Evolutionary conservation across 768 basidiomycete genomes (phyloP), one percentile per base, ranked within the genome.

Genomic region (Rhizopogon sp.): DNA sequence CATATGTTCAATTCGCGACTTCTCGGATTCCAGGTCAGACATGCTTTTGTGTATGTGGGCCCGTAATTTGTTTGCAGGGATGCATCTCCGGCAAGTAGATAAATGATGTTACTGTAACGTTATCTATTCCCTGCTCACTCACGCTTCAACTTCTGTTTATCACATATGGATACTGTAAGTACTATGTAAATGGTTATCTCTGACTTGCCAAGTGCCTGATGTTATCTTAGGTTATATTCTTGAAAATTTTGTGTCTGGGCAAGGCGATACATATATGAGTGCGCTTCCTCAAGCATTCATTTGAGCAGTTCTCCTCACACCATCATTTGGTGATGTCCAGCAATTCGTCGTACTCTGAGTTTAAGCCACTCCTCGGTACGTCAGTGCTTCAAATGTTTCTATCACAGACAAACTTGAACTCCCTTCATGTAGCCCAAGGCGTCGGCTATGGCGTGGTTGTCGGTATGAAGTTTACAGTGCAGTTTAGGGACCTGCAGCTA

Each of bases 401-500:
- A 25, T n/a, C 6, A 13, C 5, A 33, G 39, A 44, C 6, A 6
- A 16, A 9, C 33, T 45, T 10, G 11, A 25, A 25, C 25, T 25
- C 4, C 53, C 35, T 31, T n/a, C 3, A 52, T n/a, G 29, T 37
- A 77, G 77, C 60, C 22, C 68, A 77, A 61, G 74, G 77, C 55
- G 75, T 79, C 9, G 78, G 77, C 20, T 79, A 77, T 73, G 76
- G 78, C 10, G 76, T 78, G 7, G 76, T 79, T 9, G 74, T 78
- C 49, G 76, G 77, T 77, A 52, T 25, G 72, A 57, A 4, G 11
- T 52, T 35, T 22, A 11, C 35, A 22, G 43, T n/a, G 13, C 14
- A 29, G 31, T 46, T 28, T 8, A 14, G 39, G 13, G 39, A 10
- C 10, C 16, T 5, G 37, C 35, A 43, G 16, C 28, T 46, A 25